A percentile compares a stretch with the other conserved stretches of the same genome.
Evolutionary conservation across 305 asterid genomes (phyloP).

Genomic region (Rubia occidens): DNA sequence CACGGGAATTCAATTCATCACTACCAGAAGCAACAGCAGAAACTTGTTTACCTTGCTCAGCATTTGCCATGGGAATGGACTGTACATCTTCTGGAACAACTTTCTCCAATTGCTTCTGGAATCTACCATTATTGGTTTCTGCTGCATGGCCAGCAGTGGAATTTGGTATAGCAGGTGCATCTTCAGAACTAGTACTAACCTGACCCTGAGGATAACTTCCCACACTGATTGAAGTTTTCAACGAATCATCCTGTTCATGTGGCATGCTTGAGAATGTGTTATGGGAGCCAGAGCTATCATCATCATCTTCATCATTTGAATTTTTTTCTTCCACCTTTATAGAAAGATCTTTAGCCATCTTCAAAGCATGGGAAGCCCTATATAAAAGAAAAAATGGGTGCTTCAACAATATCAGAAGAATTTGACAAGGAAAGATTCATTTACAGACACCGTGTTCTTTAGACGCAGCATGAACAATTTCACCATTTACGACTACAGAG

Average conservation of each 20-base stretch:
- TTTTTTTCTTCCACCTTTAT: constrained; percentile 63
- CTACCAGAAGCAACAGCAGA: constrained; percentile 49
- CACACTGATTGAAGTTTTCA: constrained; percentile 63
- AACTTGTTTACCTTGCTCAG: constrained; percentile 43
- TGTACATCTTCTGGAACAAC: constrained; percentile 41
- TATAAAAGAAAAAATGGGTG: constrained; percentile 18
- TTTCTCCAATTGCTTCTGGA: constrained; percentile 35
- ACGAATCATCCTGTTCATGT: constrained; percentile 17
- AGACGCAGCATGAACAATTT: not conserved
- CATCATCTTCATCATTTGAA: constrained; percentile 61
- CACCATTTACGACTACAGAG: not conserved
- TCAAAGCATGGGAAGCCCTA: constrained; percentile 97
- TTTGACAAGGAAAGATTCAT: not conserved
- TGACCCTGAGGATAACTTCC: constrained; percentile 84
- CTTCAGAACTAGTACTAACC: constrained; percentile 87
- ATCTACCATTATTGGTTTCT: constrained; percentile 26
- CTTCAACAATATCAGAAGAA: constrained; percentile 15
- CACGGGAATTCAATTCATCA: constrained; percentile 44
- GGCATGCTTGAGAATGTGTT: constrained; percentile 96
- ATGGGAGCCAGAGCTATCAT: constrained; percentile 81
- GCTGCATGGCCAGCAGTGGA: constrained; percentile 32
- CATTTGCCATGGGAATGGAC: constrained; percentile 36
- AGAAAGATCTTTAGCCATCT: constrained; percentile 80
- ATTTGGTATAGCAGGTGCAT: constrained; percentile 36
- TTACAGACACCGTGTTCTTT: not conserved